Percentiles rank a stretch among this genome's conserved stretches.
Conservation (phyloP, 73 alveolate species). For the Effrenium voratum region DNA sequence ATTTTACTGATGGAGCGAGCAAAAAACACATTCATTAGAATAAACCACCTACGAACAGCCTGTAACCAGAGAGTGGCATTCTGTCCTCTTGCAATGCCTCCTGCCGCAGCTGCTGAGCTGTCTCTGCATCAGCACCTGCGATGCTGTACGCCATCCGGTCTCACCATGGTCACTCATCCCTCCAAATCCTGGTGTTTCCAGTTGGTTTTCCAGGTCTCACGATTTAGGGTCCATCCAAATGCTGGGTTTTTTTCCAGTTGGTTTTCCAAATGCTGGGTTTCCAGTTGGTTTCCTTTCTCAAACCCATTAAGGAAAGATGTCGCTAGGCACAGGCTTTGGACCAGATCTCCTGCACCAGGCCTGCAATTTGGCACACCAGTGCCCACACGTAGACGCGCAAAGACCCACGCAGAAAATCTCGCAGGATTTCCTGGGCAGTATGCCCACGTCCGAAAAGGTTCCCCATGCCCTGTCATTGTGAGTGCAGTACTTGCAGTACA, state of each 20-base stretch:
- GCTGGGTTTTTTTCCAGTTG: neutral
- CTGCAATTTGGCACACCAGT: constrained; percentile 46
- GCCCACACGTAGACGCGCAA: constrained; percentile 70
- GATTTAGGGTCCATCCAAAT: neutral
- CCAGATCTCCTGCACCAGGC: neutral
- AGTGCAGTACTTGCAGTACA: no score
- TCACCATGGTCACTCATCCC: neutral
- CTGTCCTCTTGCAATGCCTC: constrained; percentile 38
- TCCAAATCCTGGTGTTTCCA: neutral
- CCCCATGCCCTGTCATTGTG: no score
- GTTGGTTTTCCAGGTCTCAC: neutral
- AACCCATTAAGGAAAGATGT: neutral
- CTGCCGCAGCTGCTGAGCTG: constrained; percentile 43
- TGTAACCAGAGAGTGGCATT: no score
- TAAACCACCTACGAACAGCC: no score
- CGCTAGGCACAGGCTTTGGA: no score
- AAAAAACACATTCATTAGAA: neutral
- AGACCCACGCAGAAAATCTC: constrained; percentile 46
- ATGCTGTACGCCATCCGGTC: no score
- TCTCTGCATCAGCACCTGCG: constrained; percentile 39
- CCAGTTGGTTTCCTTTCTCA: neutral
- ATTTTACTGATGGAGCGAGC: no score
- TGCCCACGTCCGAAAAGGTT: neutral
- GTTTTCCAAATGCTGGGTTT: neutral
- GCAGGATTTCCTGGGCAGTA: constrained; percentile 24